These are phyloP conservation scores for Aristolochia fimbriata DNA, from an alignment of 164 flowering plant species.

Conservation along the genomic window DNA sequence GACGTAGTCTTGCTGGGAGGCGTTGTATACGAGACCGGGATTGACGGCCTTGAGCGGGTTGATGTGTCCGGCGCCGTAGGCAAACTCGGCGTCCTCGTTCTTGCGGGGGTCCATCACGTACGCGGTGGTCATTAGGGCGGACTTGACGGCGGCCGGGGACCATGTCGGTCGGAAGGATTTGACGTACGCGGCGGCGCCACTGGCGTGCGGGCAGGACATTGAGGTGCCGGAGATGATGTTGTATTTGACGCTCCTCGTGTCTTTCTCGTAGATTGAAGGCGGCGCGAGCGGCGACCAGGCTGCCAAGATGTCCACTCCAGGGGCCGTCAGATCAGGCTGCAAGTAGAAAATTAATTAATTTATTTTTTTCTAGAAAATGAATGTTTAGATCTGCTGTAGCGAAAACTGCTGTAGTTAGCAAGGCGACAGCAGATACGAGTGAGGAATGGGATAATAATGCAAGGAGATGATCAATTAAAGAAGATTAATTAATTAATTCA, in stretches of 20 bases:
- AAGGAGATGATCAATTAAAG: too few relatives aligned
- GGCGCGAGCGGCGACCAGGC: slow-evolving; percentile 26
- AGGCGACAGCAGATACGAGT: too few relatives aligned
- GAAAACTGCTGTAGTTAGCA: too few relatives aligned
- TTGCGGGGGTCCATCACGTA: slow-evolving; percentile 21
- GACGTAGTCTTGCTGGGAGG: slow-evolving; percentile 27
- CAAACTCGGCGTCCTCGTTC: slow-evolving; percentile 31
- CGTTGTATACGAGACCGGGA: slow-evolving; percentile 46
- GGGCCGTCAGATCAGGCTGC: slow-evolving; percentile 37
- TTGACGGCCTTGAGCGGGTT: slow-evolving; percentile 30
- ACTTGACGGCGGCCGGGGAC: slow-evolving; percentile 45
- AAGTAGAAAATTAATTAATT: too few relatives aligned
- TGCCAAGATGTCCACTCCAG: slow-evolving; percentile 33
- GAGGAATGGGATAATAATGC: too few relatives aligned
- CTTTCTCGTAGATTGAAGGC: slow-evolving; percentile 11
- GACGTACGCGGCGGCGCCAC: slow-evolving; percentile 36
- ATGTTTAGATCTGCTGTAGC: too few relatives aligned
- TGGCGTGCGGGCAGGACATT: slow-evolving; percentile 44
- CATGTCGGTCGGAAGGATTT: slow-evolving; percentile 34
- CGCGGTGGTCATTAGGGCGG: slow-evolving; percentile 48
- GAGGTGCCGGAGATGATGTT: slow-evolving; percentile 39
- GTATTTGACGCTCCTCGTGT: slow-evolving; percentile 19
- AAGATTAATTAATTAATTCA: too few relatives aligned
- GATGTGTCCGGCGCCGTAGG: slow-evolving; percentile 47
- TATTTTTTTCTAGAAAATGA: too few relatives aligned